Conservation (phyloP, 139 green algal species). For the Tetraselmis chui region DNA sequence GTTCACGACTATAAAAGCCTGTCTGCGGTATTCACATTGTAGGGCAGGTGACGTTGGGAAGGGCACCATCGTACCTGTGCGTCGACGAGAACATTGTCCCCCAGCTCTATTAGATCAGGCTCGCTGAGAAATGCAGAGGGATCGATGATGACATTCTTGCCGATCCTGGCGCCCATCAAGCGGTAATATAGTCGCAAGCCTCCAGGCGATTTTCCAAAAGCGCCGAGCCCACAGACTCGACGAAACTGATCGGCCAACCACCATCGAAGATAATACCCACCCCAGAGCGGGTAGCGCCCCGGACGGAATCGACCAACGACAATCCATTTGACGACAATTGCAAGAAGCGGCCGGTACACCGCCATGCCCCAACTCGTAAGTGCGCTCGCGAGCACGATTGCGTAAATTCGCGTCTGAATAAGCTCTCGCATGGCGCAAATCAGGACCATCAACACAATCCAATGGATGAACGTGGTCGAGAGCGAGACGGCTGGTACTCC, state of each 20-base stretch:
- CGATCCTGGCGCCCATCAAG: slow-evolving; percentile 18
- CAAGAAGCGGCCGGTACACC: not conserved
- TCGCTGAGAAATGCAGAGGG: slow-evolving; percentile 6
- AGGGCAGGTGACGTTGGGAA: too few relatives aligned
- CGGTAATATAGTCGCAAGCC: slow-evolving; percentile 11
- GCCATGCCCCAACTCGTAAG: not conserved
- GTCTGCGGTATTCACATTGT: too few relatives aligned
- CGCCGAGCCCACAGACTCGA: slow-evolving; percentile 10
- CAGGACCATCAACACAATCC: not conserved
- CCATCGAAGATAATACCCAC: slow-evolving; percentile 22
- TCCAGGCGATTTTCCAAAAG: slow-evolving; percentile 5
- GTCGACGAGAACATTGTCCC: slow-evolving; percentile 13
- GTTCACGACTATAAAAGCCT: too few relatives aligned
- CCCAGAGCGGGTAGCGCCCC: slow-evolving; percentile 14
- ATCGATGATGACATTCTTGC: slow-evolving; percentile 5
- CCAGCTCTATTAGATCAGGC: slow-evolving; percentile 19
- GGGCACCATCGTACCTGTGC: too few relatives aligned
- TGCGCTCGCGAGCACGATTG: not conserved
- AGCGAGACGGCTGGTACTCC: not conserved
- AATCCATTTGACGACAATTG: not conserved
- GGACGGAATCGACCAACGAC: not conserved
- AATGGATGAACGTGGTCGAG: not conserved
- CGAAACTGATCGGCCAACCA: slow-evolving; percentile 13
- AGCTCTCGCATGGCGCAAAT: not conserved
- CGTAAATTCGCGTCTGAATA: not conserved